Evolutionary conservation across 2,329 filamentous ascomycete genomes (phyloP), one percentile per base, ranked within the genome.

Genomic region (Fusarium ambrosium): DNA sequence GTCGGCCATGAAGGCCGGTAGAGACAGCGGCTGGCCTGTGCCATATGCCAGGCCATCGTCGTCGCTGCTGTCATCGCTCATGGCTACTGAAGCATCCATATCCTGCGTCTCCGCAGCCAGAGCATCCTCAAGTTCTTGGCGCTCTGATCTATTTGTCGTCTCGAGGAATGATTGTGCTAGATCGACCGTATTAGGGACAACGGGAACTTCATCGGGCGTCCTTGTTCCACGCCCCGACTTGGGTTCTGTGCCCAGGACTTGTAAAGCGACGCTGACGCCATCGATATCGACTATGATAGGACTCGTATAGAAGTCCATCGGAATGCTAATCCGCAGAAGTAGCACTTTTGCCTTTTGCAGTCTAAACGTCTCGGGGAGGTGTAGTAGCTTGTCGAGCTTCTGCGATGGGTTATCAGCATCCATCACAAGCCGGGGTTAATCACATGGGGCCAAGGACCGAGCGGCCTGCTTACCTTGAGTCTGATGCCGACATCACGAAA

Each of bases 241-340:
- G 71, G 84, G 78, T 18, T 80, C 81, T 18, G 71, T 56, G 29
- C 72, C 72, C 77, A 85, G 77, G 37, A 94, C 86, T 75, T 87
- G 88, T 27, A 94, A 79, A 69, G 91, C 89, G 36, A 97, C 88
- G 74, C 95, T 90, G 70, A 98, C 90, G 22, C 95, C 95, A 77
- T 96, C 91, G 24, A 96, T 89, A 80, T 98, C 94, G 78, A 96
- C 90, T 34, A 90, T 87, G 80, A 98, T 97, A 32, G 94, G 92
- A 76, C 93, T 95, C 63, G 91, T 93, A 82, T 95, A 95, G 75
- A 98, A 92, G 82, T 98, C 94, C 81, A 97, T 92, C 14, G 96
- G 95, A 61, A 98, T 89, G 9, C 93, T 97, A 64, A 98, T 86
- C 78, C 93, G 93, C 27, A 98, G 89, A 8, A 93, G 87, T 4